These are phyloP conservation scores for Raffaelea deltoideospora DNA, from an alignment of 2,329 filamentous ascomycete species.

Conservation along the genomic window DNA sequence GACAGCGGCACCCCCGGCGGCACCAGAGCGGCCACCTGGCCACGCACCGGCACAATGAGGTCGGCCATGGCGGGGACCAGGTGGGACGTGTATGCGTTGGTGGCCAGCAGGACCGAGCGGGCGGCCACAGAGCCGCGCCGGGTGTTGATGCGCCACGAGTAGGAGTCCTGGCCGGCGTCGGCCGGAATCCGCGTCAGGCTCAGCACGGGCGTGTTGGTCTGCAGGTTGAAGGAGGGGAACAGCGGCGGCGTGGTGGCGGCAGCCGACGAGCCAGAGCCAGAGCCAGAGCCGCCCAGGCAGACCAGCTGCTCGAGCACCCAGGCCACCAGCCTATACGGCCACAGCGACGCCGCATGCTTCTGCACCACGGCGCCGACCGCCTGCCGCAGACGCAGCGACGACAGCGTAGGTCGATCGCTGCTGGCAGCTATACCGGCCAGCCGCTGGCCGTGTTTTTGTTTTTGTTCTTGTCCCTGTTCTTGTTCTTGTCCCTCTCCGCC, in stretches of 20 bases:
- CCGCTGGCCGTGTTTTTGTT: too few species aligned
- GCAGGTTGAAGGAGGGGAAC: constrained; percentile 45
- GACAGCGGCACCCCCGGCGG: constrained; percentile 28
- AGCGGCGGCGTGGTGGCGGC: constrained; percentile 16
- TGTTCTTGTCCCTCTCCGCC: constrained; percentile 8
- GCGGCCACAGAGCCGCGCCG: constrained; percentile 51
- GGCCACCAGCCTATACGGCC: constrained; percentile 74
- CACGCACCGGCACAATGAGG: constrained; percentile 63
- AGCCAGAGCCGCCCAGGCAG: not conserved
- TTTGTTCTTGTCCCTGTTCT: too few species aligned
- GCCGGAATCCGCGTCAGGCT: constrained; percentile 26
- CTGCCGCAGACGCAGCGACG: constrained; percentile 35
- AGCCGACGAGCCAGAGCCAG: too few species aligned
- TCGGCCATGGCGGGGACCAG: constrained; percentile 54
- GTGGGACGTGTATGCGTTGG: constrained; percentile 70
- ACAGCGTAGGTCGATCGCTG: constrained; percentile 30
- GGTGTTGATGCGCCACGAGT: constrained; percentile 53
- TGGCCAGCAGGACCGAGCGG: constrained; percentile 56
- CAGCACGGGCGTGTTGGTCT: constrained; percentile 55
- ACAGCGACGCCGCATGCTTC: constrained; percentile 50
- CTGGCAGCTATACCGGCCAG: too few species aligned
- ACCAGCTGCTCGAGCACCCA: constrained; percentile 51
- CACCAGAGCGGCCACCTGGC: constrained; percentile 52
- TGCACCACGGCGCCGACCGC: constrained; percentile 52
- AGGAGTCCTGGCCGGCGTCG: too few species aligned